phyloP scores from a whole-genome alignment of 257 asterid species.

The Verbena officinalis region DNA sequence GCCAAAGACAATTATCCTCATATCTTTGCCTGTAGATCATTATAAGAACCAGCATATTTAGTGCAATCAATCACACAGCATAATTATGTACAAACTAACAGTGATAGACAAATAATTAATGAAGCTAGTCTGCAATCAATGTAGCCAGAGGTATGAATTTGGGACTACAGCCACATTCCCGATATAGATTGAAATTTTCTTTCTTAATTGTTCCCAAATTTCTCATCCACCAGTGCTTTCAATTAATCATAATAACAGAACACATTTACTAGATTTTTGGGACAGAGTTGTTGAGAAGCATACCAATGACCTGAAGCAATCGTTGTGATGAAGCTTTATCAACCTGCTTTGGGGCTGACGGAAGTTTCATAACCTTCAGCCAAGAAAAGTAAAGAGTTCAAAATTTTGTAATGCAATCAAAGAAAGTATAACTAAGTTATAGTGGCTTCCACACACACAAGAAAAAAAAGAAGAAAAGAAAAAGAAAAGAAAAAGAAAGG shows the following conservation, averaged over 20 bases:
- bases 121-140: background rate
- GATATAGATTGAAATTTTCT: background rate
- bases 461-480: slow-evolving; percentile 4
- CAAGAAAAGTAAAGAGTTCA: slow-evolving; percentile 35
- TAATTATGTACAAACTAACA: slow-evolving; percentile 21
- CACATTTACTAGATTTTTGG: slow-evolving; percentile 1
- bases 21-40: slow-evolving; percentile 81
- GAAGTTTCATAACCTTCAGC: slow-evolving; percentile 62
- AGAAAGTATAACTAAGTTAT: background rate
- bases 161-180: slow-evolving; percentile 3
- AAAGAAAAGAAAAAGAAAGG: slow-evolving; percentile 8
- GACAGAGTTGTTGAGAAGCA: slow-evolving; percentile 40
- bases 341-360: slow-evolving; percentile 64
- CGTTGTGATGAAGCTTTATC: slow-evolving; percentile 80
- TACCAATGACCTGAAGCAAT: slow-evolving; percentile 92
- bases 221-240: background rate
- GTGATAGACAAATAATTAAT: background rate
- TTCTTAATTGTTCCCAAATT: background rate
- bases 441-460: slow-evolving; percentile 19
- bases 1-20: slow-evolving; percentile 91
- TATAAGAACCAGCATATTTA: slow-evolving; percentile 21
- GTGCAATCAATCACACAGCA: slow-evolving; percentile 19
- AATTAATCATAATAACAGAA: slow-evolving; percentile 9
- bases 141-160: slow-evolving; percentile 10
- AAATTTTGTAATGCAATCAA: slow-evolving; percentile 1